Evolutionary conservation across 495 filamentous ascomycete genomes (phyloP).

Genomic region (Penicilliopsis zonata): DNA sequence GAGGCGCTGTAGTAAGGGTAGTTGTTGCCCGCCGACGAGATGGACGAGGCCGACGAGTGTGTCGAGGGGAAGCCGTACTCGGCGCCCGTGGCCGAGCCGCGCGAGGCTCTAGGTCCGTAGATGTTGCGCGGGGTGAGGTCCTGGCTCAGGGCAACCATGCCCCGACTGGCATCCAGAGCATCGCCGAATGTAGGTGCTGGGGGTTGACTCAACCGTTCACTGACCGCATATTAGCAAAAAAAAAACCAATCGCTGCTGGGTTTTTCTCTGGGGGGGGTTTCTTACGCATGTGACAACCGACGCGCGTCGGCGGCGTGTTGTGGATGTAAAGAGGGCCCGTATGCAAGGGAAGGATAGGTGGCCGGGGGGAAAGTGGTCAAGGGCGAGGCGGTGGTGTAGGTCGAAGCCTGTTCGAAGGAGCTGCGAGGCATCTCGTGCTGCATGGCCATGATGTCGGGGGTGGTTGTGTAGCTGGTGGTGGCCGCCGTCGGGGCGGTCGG

Average conservation of each 20-base stretch:
- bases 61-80: constrained; percentile 87
- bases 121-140: constrained; percentile 71
- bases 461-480: constrained; percentile 50
- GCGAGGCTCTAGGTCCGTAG: constrained; percentile 55
- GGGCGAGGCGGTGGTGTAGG: constrained; percentile 56
- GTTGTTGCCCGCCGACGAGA: constrained; percentile 65
- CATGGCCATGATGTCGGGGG: constrained; percentile 63
- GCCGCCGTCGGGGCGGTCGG: too few relatives aligned
- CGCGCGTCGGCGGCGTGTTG: constrained; percentile 43
- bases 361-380: constrained; percentile 53
- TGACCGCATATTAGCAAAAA: not conserved
- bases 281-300: constrained; percentile 86
- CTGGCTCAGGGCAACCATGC: constrained; percentile 94
- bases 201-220: constrained; percentile 4
- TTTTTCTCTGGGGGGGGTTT: constrained; percentile 36
- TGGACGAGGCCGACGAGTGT: constrained; percentile 89
- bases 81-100: constrained; percentile 72
- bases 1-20: constrained; percentile 70
- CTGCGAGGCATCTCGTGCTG: constrained; percentile 50
- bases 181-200: constrained; percentile 38
- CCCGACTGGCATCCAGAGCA: constrained; percentile 77
- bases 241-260: too few relatives aligned
- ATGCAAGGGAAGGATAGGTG: constrained; percentile 42
- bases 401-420: constrained; percentile 43
- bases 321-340: constrained; percentile 42